Base-by-base conservation (phyloP, 2,329 filamentous ascomycete genomes). In the Acrocalymma vagum region DNA sequence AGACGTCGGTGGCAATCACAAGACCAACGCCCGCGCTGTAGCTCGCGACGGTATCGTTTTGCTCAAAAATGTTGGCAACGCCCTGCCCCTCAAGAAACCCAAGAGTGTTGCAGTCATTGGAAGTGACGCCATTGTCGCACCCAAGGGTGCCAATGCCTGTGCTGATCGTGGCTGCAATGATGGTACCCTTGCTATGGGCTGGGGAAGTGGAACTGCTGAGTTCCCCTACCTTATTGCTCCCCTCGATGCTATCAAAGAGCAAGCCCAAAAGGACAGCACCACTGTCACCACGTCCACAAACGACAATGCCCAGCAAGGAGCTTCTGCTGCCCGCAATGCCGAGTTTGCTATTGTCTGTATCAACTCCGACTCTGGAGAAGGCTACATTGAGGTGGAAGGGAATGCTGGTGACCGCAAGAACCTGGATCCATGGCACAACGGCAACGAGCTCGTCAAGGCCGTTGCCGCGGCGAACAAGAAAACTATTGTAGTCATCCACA, bases 101-200 rank as follows among this genome's bases (percentile, higher is more conserved):
- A 85, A 64, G 88, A 93, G 54, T 91, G 37, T 81, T 18, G 67
- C 67, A 9, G 62, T 71, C 11, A 63, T 96, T 55, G 93, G 93
- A 14, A 85, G 90, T 35, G 93, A 97, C 67, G 88, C 91, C 11
- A 88, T 88, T 1, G 78, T 85, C 11, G 93, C 88, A 63, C 77
- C 80, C 0, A 78, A 77, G 15, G 93, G 93, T 1, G 85, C 88
- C 17, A 96, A 96, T 58, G 84, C 87, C 18, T 96, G 91, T 33
- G 44, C 62, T 8, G 87, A 95, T 69, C 82, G 88, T 20, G 83
- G 68, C 58, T 85, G 77, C 64, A 76, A 72, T 65, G 78, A 81
- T 27, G 82, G 82, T 10, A 84, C 82, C 3, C 72, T 88, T 4
- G 84, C 83, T 11, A 86, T 87, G 82, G 85, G 83, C 27, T 85